These are phyloP conservation scores for Jatropha multifida DNA, from an alignment of 441 rosid genomes.

Conservation along the genomic window DNA sequence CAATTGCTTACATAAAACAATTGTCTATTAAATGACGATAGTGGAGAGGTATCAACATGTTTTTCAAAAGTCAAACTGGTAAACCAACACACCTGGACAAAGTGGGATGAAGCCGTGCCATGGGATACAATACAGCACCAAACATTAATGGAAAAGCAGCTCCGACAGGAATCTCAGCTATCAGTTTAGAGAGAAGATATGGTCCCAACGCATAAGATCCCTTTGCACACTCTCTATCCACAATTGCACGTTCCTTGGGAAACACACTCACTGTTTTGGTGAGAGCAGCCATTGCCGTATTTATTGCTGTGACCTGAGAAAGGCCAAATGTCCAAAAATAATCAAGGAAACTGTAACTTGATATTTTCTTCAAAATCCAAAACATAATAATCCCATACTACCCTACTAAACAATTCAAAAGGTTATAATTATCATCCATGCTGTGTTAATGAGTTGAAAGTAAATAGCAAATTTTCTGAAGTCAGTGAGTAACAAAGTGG, in stretches of 20 bases:
- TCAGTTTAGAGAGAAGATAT: constrained; percentile 85
- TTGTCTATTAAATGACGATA: background rate
- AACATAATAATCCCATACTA: background rate
- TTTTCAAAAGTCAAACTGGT: constrained; percentile 15
- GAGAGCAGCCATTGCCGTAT: constrained; percentile 99
- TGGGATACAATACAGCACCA: constrained; percentile 90
- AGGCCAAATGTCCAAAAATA: constrained; percentile 20
- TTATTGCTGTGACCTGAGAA: constrained; percentile 85
- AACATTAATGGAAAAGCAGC: constrained; percentile 94
- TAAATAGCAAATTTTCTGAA: background rate
- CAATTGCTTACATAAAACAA: background rate
- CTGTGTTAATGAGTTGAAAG: background rate
- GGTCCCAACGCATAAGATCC: constrained; percentile 91
- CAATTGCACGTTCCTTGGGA: constrained; percentile 94
- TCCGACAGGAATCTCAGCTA: constrained; percentile 92
- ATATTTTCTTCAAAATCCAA: constrained; percentile 6
- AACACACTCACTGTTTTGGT: constrained; percentile 95
- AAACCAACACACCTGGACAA: constrained; percentile 57
- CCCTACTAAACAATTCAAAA: background rate
- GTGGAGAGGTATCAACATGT: background rate
- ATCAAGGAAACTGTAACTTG: background rate
- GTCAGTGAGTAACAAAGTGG: background rate
- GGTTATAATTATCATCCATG: background rate
- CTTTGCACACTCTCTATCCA: constrained; percentile 91
- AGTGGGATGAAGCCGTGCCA: constrained; percentile 90